A percentile compares a stretch with the other conserved stretches of the same genome.
Evolutionary conservation across 148 eudicot genomes (phyloP).

Genomic region (Chenopodium berlandieri): DNA sequence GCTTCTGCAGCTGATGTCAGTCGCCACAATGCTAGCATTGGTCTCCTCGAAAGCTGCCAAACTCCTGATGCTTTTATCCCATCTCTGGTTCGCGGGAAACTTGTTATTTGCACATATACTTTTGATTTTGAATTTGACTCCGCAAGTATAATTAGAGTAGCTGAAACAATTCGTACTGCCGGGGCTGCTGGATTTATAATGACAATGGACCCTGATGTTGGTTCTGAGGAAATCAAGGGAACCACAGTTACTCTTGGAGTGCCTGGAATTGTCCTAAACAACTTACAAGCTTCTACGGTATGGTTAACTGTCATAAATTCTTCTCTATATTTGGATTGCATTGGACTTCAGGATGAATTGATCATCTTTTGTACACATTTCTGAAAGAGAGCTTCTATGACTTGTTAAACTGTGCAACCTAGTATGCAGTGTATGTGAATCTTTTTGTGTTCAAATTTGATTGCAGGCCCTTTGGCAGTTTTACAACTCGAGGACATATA

Average conservation of each 20-base stretch:
- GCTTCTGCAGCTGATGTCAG: slow-evolving; percentile 68
- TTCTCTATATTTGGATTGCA: neutral
- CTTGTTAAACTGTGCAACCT: neutral
- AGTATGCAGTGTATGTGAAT: neutral
- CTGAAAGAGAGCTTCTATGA: neutral
- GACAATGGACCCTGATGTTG: slow-evolving; percentile 60
- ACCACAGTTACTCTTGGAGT: slow-evolving; percentile 47
- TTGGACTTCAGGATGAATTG: neutral
- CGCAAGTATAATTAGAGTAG: slow-evolving; percentile 51
- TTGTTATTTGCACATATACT: slow-evolving; percentile 61
- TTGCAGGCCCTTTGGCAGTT: slow-evolving; percentile 55
- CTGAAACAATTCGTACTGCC: slow-evolving; percentile 41
- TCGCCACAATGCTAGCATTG: slow-evolving; percentile 36
- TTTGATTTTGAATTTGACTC: slow-evolving; percentile 55
- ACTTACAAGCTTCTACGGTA: slow-evolving; percentile 59
- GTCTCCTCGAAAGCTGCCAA: slow-evolving; percentile 55
- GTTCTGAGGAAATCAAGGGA: slow-evolving; percentile 54
- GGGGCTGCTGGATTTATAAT: slow-evolving; percentile 70
- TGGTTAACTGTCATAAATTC: neutral
- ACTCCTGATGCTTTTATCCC: slow-evolving; percentile 43
- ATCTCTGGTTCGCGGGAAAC: slow-evolving; percentile 48
- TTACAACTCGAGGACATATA: slow-evolving; percentile 50
- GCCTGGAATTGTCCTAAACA: slow-evolving; percentile 53
- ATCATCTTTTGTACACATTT: slow-evolving; percentile 4
- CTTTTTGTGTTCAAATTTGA: slow-evolving; percentile 14